Evolutionary conservation across 345 rosid genomes (phyloP), one percentile per base, ranked within the genome.

Genomic region (Rhodomyrtus tomentosa): DNA sequence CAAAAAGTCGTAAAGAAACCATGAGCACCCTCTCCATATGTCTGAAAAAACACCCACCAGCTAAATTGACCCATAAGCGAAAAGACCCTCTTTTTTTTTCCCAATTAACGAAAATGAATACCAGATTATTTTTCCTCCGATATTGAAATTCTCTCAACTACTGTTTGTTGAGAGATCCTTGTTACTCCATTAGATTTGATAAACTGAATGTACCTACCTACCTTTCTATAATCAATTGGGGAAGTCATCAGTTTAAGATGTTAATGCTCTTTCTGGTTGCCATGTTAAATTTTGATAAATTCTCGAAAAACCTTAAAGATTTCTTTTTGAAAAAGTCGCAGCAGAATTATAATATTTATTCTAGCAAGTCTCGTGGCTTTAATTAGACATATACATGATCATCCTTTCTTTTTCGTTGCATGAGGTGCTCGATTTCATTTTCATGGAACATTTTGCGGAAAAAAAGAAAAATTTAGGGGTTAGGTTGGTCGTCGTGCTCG

Each of bases 341-440:
- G 24, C 0, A 0, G 0, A 11, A 8, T 32, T 68, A 20, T 5
- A 18, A 68, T 4, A 2, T 7, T 1, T 0, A 1, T 12, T 32
- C 0, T 0, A 3, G 8, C 12, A 32, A 62, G 11, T 32, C 24
- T 4, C 0, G 3, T 7, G 0, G 0, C 9, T 68, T 32, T 68
- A 0, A 32, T 8, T 32, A 18, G 11, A 6, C 12, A 18, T 20
- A 25, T 0, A 18, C 36, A 32, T 68, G 24, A 68, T 10, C 6
- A 36, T 9, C 9, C 55, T 2, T 56, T 5, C 13, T 55, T 25
- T n/a, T 55, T 32, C 3, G 1, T 29, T 7, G 4, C 1, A 59
- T 9, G 0, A 3, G 1, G 10, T 0, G 2, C 73, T 29, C 10
- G 0, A 59, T 15, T 59, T 62, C 22, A 0, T 29, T 7, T 29